Evolutionary conservation across 352 stramenopile genomes (phyloP).

Genomic region (Phytophthora sojae): DNA sequence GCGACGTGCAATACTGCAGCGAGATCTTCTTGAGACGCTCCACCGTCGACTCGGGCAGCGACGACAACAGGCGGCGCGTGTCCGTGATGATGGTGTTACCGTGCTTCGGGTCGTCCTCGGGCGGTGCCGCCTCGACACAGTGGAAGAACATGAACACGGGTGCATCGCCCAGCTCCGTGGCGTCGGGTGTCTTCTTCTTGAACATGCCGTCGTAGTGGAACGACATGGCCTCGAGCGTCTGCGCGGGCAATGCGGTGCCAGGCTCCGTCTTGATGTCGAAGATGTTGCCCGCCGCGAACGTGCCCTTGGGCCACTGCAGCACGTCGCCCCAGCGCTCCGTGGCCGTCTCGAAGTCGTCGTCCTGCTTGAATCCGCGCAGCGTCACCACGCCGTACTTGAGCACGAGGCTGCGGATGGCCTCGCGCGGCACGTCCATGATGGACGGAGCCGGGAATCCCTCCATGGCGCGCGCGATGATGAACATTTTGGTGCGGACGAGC

Average conservation of each 20-base stretch:
- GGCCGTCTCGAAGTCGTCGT: slow-evolving; percentile 30
- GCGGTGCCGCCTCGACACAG: slow-evolving; percentile 22
- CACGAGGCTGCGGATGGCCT: slow-evolving; percentile 24
- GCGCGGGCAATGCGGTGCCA: slow-evolving; percentile 16
- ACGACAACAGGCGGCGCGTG: slow-evolving; percentile 26
- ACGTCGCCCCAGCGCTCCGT: slow-evolving; percentile 30
- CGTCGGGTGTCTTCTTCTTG: slow-evolving; percentile 35
- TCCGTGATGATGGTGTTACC: slow-evolving; percentile 35
- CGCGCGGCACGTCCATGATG: slow-evolving; percentile 26
- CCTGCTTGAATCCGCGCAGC: slow-evolving; percentile 31
- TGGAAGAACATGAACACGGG: slow-evolving; percentile 37
- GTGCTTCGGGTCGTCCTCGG: slow-evolving; percentile 32
- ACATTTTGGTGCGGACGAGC: slow-evolving; percentile 30
- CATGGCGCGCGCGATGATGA: slow-evolving; percentile 26
- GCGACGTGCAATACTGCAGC: slow-evolving; percentile 22
- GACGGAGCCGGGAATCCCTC: slow-evolving; percentile 19
- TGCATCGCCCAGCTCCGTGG: slow-evolving; percentile 24
- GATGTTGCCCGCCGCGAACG: slow-evolving; percentile 28
- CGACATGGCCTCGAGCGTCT: slow-evolving; percentile 31
- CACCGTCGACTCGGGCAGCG: slow-evolving; percentile 19
- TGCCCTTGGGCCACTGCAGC: slow-evolving; percentile 31
- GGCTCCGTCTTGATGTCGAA: slow-evolving; percentile 30
- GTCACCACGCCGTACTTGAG: slow-evolving; percentile 28
- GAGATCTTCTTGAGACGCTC: slow-evolving; percentile 34
- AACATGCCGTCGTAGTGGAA: slow-evolving; percentile 37